Base-by-base conservation (phyloP, 192 early-diverging fungal genomes). In the Lunasporangiospora selenospora region DNA sequence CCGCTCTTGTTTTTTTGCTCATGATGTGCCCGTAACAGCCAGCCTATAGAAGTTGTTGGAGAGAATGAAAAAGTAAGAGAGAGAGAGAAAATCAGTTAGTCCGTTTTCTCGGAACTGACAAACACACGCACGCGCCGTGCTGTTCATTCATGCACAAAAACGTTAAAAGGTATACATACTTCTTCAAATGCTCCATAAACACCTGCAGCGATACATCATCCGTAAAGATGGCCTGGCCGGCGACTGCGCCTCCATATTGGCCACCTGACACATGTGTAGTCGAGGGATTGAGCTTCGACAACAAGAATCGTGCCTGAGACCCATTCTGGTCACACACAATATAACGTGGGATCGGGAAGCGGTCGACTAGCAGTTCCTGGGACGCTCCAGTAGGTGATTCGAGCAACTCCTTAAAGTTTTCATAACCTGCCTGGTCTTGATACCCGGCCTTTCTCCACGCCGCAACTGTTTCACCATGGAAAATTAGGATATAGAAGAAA, bases 401-500 rank as follows among this genome's bases (percentile, higher is more conserved):
- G 27, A 99, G 79, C 31, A 98, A 80, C 56, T 88, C 81, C 75
- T 93, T 96, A 62, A 99, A 94, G 80, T 93, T 96, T 58, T 91
- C 93, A 70, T 99, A 98, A 43, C 89, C 91, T 21, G 90, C 88
- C 70, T 97, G 89, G 41, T 98, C 92, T 32, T 99, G 98, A 73
- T 98, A 99, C 11, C 91, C 91, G 6, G 93, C 93, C 56, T 95
- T 93, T 40, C 98, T 83, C 98, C 98, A 99, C 52, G 90, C 89
- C 13, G 96, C 95, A 67, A 99, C 92, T 2, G 93, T 97, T 65
- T 95, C 93, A 41, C 98, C 98, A 62, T 99, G 98, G 92, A 95
- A 98, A 64, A 99, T 98, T 19, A 99, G 88, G 40, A 98, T 91
- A 76, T 99, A 95, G 91, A 99, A 99, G 83, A 94, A 99, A 6